Base-by-base conservation (phyloP, 768 basidiomycete species). In the Mycena pura region DNA sequence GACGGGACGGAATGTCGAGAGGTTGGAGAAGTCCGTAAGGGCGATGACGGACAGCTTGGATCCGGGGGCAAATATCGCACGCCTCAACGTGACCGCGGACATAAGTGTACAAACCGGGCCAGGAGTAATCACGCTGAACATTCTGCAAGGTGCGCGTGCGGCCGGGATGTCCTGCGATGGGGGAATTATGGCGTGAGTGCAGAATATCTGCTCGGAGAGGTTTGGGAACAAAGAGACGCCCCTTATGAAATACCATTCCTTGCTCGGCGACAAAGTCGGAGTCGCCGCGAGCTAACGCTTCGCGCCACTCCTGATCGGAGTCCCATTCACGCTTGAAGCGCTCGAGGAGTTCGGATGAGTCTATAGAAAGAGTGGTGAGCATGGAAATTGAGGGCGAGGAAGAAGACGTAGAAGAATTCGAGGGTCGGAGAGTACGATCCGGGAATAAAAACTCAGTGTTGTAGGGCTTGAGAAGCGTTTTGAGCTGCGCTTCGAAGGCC, bases 151-250 rank as follows among this genome's bases (percentile, higher is more conserved):
- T 83, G 15, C 68, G 68, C 3, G 57, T 63, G 13, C 64, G 69
- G 3, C 83, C 82, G 7, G 73, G 78, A 50, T 84, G 83, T 13
- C 83, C 81, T 27, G 73, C 72, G 22, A 74, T 27, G 3, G 71
- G 65, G 21, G 64, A 53, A 55, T 84, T 77, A 63, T 84, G 82
- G 19, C 66, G 66, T 6, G 56, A 57, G 10, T 71, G 60, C 9
- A 81, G 54, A 49, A 77, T 68, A 8, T 74, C 67, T 43, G 57
- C 24, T 9, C 67, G 71, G 9, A 78, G 66, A 41, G 74, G 45
- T 31, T 56, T 24, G 6, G 79, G 80, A 15, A 82, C 70, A 46
- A 66, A 77, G 15, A 77, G 59, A 19, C 47, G 56, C 25, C 66
- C 68, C 17, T 74, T 56, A 44, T 66, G 71, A 19, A 64, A 67